Conservation (phyloP, 495 filamentous ascomycete genomes). For the Podospora pseudocomata region DNA sequence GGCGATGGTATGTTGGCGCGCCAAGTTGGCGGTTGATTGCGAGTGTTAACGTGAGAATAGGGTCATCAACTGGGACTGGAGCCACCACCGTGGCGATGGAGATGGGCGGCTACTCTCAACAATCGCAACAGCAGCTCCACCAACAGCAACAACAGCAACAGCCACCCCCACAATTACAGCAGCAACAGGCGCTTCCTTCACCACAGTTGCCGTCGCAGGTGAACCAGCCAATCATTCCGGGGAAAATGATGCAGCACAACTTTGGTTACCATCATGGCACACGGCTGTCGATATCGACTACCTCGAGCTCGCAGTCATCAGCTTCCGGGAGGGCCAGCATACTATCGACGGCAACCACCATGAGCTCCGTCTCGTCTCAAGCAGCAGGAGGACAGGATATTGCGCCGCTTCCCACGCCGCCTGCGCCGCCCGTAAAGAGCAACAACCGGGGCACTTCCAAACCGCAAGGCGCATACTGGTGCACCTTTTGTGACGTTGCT, state of each 20-base stretch:
- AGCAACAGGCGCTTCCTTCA: slow-evolving; percentile 3
- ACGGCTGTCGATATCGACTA: slow-evolving; percentile 36
- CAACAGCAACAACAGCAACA: slow-evolving; percentile 16
- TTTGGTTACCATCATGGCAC: slow-evolving; percentile 18
- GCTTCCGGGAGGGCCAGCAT: slow-evolving; percentile 36
- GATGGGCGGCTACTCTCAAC: slow-evolving; percentile 15
- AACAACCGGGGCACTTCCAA: slow-evolving; percentile 32
- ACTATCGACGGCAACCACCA: slow-evolving; percentile 28
- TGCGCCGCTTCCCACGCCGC: slow-evolving; percentile 17
- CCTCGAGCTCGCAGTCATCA: slow-evolving; percentile 34
- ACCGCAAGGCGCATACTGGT: slow-evolving; percentile 44
- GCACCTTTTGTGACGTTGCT: slow-evolving; percentile 49
- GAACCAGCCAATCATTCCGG: slow-evolving; percentile 20
- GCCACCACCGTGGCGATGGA: slow-evolving; percentile 7
- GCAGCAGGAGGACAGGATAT: slow-evolving; percentile 16
- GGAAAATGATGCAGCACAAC: slow-evolving; percentile 11
- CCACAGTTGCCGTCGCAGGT: slow-evolving; percentile 13
- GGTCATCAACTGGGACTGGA: slow-evolving; percentile 2
- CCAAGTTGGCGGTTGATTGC: neutral
- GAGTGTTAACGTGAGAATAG: neutral
- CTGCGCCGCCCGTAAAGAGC: slow-evolving; percentile 23
- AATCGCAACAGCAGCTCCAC: slow-evolving; percentile 18
- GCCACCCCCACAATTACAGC: slow-evolving; percentile 12
- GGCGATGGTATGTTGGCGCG: slow-evolving; percentile 17
- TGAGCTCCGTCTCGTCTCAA: slow-evolving; percentile 32